Percentiles rank a stretch among this genome's conserved stretches.
These are phyloP conservation scores for Suillus tomentosus DNA, from an alignment of 768 basidiomycete species.

Conservation along the genomic window DNA sequence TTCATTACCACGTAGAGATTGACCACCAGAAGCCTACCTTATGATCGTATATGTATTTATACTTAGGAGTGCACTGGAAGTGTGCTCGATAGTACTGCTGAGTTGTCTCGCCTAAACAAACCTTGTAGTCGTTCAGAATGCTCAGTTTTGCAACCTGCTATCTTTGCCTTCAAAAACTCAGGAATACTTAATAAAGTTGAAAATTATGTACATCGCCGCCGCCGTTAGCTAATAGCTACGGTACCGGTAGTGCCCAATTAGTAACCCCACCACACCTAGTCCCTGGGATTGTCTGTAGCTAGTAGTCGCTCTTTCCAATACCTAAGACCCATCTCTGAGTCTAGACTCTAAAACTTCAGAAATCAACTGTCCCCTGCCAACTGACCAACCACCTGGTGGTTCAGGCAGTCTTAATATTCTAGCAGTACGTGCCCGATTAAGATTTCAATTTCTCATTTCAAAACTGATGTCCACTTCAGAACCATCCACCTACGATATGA, in stretches of 20 bases:
- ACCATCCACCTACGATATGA: neutral
- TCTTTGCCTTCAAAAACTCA: neutral
- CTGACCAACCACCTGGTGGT: no score
- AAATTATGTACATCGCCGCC: no score
- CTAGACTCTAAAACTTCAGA: neutral
- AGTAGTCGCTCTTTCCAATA: neutral
- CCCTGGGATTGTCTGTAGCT: no score
- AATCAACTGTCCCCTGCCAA: neutral
- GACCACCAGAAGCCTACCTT: conserved; percentile 4
- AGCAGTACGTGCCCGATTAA: neutral
- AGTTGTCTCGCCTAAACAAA: neutral
- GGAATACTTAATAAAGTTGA: no score
- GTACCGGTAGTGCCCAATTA: no score
- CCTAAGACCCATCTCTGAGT: neutral
- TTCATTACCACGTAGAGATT: neutral
- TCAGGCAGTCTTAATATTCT: neutral
- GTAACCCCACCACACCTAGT: no score
- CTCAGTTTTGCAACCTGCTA: neutral
- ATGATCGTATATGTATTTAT: neutral
- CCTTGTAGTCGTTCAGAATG: neutral
- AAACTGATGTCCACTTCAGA: neutral
- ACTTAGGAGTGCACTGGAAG: neutral
- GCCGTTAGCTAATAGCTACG: no score
- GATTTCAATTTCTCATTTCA: neutral
- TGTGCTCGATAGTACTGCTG: neutral